Conservation (phyloP, 2,329 filamentous ascomycete species). For the Arachnopeziza araneosa region DNA sequence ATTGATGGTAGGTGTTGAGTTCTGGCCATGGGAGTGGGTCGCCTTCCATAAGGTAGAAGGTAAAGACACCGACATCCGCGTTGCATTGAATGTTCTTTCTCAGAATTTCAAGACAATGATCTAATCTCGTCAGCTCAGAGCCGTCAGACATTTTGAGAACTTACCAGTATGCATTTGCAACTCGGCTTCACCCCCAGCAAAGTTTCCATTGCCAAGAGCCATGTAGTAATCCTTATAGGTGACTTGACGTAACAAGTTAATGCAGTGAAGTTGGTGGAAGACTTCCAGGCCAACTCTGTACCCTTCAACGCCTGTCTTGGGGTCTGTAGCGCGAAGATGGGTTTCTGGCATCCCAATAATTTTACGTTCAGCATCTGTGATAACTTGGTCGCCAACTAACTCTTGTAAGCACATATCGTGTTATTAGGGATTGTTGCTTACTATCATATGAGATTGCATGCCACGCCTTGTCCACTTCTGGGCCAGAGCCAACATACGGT, state of each 20-base stretch:
- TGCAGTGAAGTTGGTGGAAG: slow-evolving; percentile 36
- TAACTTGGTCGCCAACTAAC: slow-evolving; percentile 55
- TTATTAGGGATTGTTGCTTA: slow-evolving; percentile 17
- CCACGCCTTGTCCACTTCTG: slow-evolving; percentile 53
- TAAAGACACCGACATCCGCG: slow-evolving; percentile 48
- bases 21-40: slow-evolving; percentile 42
- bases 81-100: slow-evolving; percentile 50
- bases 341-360: slow-evolving; percentile 46
- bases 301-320: slow-evolving; percentile 49
- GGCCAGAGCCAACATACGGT: slow-evolving; percentile 49
- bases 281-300: slow-evolving; percentile 49
- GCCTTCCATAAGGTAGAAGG: slow-evolving; percentile 42
- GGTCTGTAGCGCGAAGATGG: slow-evolving; percentile 50
- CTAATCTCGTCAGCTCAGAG: slow-evolving; percentile 16
- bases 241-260: slow-evolving; percentile 37
- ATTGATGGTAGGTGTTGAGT: slow-evolving; percentile 48
- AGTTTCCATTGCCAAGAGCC: slow-evolving; percentile 40
- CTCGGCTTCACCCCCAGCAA: slow-evolving; percentile 38
- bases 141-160: background rate
- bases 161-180: slow-evolving; percentile 36
- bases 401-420: background rate
- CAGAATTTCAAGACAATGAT: slow-evolving; percentile 50
- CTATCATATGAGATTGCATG: slow-evolving; percentile 45
- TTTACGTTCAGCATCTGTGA: slow-evolving; percentile 47
- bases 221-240: slow-evolving; percentile 46